Base-by-base conservation (phyloP, 2,329 filamentous ascomycete species). In the Aspergillus fumigatus region DNA sequence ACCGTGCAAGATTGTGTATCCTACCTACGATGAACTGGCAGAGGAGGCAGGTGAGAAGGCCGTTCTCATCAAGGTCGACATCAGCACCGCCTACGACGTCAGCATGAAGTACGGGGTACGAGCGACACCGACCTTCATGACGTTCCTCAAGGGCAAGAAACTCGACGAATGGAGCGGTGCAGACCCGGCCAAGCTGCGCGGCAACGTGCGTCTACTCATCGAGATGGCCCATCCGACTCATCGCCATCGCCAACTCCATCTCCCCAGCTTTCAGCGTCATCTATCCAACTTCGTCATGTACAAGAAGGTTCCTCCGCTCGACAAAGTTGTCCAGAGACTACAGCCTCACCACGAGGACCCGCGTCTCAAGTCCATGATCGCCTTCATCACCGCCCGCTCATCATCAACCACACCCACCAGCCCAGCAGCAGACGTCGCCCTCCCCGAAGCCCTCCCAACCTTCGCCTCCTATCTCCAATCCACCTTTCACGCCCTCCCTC, bases 61-160 rank as follows among this genome's bases (percentile, higher is more conserved):
- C 3, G 77, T 84, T 0, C 82, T 97, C 50, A 86, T 97, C 75
- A 94, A 95, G 69, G 85, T 95, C 11, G 92, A 97, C 68, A 85
- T 90, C 50, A 86, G 85, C 17, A 77, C 81, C 11, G 86, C 88
- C 2, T 82, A 80, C 55, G 84, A 84, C 59, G 84, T 90, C 50
- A 85, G 81, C 25, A 79, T 79, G 45, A 82, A 81, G 57, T 95
- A 89, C 69, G 76, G 80, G 1, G 82, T 97, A 52, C 81, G 84
- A 2, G 88, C 88, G 3, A 96, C 92, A 0, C 93, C 93, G 0
- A 96, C 92, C 0, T 96, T 97, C 67, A 84, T 94, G 67, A 93
- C 91, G 0, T 95, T 92, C 68, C 75, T 93, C 8, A 87, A 82
- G 52, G 91, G 92, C 1, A 75, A 87, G 58, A 84, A 93, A 68